Conservation (phyloP, 192 early-diverging fungal species). For the Allomyces macrogynus region DNA sequence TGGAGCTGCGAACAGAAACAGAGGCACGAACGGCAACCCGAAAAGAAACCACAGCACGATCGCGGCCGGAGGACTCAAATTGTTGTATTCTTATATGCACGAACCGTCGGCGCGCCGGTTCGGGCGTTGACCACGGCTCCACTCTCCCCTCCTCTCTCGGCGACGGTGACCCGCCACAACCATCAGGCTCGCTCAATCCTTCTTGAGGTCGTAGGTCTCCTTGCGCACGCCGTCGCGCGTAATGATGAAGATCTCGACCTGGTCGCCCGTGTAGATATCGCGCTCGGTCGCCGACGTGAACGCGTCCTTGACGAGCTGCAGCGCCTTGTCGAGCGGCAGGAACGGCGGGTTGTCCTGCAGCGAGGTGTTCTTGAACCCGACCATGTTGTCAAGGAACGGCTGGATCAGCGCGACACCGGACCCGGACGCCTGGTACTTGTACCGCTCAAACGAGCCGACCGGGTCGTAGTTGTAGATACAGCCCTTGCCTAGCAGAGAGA, state of each 20-base stretch:
- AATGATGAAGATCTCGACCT: constrained; percentile 77
- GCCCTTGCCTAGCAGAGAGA: constrained; percentile 40
- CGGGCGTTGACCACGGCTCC: too few relatives aligned
- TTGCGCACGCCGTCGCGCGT: constrained; percentile 53
- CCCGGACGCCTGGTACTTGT: constrained; percentile 51
- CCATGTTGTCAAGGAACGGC: constrained; percentile 92
- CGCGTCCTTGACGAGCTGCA: constrained; percentile 75
- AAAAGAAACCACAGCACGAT: too few relatives aligned
- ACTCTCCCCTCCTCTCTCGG: too few relatives aligned
- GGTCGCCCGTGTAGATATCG: constrained; percentile 96
- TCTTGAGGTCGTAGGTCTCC: constrained; percentile 62
- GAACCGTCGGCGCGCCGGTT: too few relatives aligned
- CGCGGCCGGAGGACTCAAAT: too few relatives aligned
- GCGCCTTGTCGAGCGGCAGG: constrained; percentile 35
- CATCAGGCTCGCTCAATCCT: constrained; percentile 37
- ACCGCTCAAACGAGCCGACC: constrained; percentile 71
- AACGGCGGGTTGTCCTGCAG: constrained; percentile 5
- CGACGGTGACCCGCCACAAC: too few relatives aligned
- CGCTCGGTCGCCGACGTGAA: constrained; percentile 93
- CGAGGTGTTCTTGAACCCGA: constrained; percentile 44
- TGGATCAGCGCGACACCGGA: constrained; percentile 80
- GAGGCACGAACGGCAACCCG: too few relatives aligned
- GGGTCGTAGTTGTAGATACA: constrained; percentile 84
- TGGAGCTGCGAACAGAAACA: too few relatives aligned
- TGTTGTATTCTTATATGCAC: too few relatives aligned